Percentiles rank a stretch among this genome's conserved stretches.
Conservation (phyloP, 805 yeast genomes). For the Monosporozyma solicola region DNA sequence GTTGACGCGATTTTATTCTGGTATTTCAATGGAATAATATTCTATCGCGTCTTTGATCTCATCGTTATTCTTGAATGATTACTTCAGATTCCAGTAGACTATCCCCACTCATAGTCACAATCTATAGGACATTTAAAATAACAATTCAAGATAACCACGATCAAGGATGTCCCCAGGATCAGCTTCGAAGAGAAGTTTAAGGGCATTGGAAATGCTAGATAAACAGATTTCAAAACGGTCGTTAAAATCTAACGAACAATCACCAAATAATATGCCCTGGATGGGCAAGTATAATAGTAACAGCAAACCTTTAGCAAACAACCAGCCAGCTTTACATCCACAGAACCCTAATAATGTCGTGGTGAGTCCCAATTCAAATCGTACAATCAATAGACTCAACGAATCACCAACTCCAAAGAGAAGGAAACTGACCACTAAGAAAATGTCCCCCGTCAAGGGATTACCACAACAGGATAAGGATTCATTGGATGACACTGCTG, state of each 20-base stretch:
- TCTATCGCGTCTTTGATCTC: neutral
- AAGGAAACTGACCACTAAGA: constrained; percentile 7
- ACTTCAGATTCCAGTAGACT: too few species aligned
- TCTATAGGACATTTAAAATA: too few species aligned
- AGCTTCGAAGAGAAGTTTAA: constrained; percentile 5
- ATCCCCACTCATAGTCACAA: too few species aligned
- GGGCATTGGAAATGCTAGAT: constrained; percentile 22
- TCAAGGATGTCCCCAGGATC: neutral
- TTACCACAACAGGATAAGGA: neutral
- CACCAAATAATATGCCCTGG: constrained; percentile 1
- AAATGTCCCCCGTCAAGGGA: neutral
- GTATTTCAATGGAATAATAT: neutral
- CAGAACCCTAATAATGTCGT: neutral
- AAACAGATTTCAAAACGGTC: constrained; percentile 17
- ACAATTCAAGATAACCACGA: neutral
- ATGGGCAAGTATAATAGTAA: neutral
- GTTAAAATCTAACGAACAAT: neutral
- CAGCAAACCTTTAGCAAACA: neutral
- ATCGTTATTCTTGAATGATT: neutral
- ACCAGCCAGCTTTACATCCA: neutral
- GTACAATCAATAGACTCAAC: neutral
- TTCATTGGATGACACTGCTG: neutral
- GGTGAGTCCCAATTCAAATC: neutral
- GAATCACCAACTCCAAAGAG: constrained; percentile 21
- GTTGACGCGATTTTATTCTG: neutral